Conservation (phyloP, 371 early-diverging fungal genomes). For the Mortierella sp. region DNA sequence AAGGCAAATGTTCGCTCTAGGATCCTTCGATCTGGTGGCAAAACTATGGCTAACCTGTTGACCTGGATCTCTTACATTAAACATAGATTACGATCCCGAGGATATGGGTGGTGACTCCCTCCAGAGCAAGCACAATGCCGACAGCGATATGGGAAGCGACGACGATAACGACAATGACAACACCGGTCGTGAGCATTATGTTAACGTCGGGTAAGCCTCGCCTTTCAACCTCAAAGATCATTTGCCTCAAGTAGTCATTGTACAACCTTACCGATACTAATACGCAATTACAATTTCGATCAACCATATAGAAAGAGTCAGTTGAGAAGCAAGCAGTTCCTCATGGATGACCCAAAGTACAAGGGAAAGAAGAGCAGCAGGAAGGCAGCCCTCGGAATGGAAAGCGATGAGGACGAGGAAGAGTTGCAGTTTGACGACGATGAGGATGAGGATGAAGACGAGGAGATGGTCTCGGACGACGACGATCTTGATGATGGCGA, state of each 20-base stretch:
- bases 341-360: slow-evolving; percentile 85
- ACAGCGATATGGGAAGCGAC: slow-evolving; percentile 64
- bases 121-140: slow-evolving; percentile 60
- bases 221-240: background rate
- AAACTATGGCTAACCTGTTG: background rate
- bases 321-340: slow-evolving; percentile 73
- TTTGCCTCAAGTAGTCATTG: too few species aligned
- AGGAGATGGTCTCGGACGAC: slow-evolving; percentile 39
- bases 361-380: slow-evolving; percentile 78
- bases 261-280: background rate
- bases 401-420: slow-evolving; percentile 56
- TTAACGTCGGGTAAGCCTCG: slow-evolving; percentile 70
- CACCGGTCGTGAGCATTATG: slow-evolving; percentile 75
- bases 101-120: slow-evolving; percentile 68
- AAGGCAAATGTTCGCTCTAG: background rate
- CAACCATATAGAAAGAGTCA: slow-evolving; percentile 66
- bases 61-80: background rate
- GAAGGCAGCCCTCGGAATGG: slow-evolving; percentile 69
- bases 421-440: slow-evolving; percentile 48
- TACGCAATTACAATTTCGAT: background rate
- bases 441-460: slow-evolving; percentile 52
- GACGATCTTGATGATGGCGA: slow-evolving; percentile 59
- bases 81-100: slow-evolving; percentile 75
- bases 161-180: slow-evolving; percentile 59
- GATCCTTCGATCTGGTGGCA: background rate